Evolutionary conservation across 805 yeast species (phyloP), one percentile per base, ranked within the genome.

Genomic region (Kodamaea jinghongensis): DNA sequence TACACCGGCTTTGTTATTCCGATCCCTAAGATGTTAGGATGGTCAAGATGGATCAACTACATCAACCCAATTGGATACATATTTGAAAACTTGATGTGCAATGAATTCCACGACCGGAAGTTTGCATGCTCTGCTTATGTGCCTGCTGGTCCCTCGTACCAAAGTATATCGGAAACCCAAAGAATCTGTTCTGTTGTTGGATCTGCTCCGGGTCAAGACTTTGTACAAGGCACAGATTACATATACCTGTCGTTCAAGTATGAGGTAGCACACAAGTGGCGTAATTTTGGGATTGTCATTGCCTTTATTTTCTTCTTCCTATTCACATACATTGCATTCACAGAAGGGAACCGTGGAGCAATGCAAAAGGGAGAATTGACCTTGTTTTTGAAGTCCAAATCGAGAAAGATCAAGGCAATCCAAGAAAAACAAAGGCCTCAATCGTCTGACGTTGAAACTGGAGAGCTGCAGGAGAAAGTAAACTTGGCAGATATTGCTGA

Each of bases 1-100:
- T 83, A 82, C 58, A 73, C 86, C n/a, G 85, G 87, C 17, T 79
- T 68, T 57, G 73, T 79, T 64, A 72, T 81, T 47, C 86, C 84
- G 37, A 59, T 73, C 27, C 72, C 73, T 2, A 65, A 71, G 8
- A 77, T 81, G 82, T 80, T 77, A 47, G 80, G 78, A 33, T 84
- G 91, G 90, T 80, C 81, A 48, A 73, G 78, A 43, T 82, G 86
- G 85, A 65, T 81, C 34, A 70, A 75, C 23, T 79, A 75, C 47
- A 48, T 79, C 16, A 72, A 81, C 47, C 86, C 86, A 1, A 56
- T 79, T 26, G 65, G 70, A 45, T 81, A 71, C 49, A 75, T 74
- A 0, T 79, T 77, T 58, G 93, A 86, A 56, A 61, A 82, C 1
- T 61, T 86, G 51, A 65, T 86, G 69, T 70, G 74, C 8, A 78